These are phyloP conservation scores for Teunomyces kruisii DNA, from an alignment of 805 yeast species.

Conservation along the genomic window DNA sequence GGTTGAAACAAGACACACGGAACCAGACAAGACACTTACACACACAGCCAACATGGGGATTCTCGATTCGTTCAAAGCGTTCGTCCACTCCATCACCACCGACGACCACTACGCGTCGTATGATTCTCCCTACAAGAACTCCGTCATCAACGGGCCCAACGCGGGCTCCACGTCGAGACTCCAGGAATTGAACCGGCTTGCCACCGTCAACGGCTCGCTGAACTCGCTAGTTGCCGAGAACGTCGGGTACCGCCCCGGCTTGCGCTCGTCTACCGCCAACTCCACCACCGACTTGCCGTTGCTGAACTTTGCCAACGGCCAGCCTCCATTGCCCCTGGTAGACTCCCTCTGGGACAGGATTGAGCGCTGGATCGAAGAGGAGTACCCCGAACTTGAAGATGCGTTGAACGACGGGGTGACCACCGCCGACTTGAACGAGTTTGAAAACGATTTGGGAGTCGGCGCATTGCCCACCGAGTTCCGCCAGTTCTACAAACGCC, in stretches of 20 bases:
- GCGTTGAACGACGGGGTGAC: conserved; percentile 44
- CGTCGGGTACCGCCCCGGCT: conserved; percentile 42
- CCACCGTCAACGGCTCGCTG: conserved; percentile 24
- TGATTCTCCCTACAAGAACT: conserved; percentile 35
- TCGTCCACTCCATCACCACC: conserved; percentile 51
- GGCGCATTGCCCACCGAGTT: conserved; percentile 45
- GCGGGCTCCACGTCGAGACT: conserved; percentile 30
- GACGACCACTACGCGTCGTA: conserved; percentile 60
- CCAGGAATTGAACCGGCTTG: conserved; percentile 32
- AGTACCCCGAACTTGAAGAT: conserved; percentile 47
- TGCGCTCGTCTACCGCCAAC: conserved; percentile 40
- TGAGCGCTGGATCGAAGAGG: conserved; percentile 44
- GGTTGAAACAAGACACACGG: too few relatives aligned
- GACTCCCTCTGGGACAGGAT: conserved; percentile 46
- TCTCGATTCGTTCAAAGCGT: conserved; percentile 31
- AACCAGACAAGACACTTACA: too few relatives aligned
- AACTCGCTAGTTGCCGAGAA: conserved; percentile 26
- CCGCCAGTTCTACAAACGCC: conserved; percentile 45
- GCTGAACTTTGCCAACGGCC: conserved; percentile 35
- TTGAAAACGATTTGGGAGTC: conserved; percentile 43
- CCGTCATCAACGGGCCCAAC: conserved; percentile 16
- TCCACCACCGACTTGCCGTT: conserved; percentile 40
- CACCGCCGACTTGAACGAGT: conserved; percentile 46
- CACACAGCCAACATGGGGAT: conserved; percentile 19
- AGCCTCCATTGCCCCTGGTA: conserved; percentile 46